Evolutionary conservation across 2,329 filamentous ascomycete species (phyloP), one percentile per base, ranked within the genome.

Genomic region (Nothophaeocryptopus gaeumannii): DNA sequence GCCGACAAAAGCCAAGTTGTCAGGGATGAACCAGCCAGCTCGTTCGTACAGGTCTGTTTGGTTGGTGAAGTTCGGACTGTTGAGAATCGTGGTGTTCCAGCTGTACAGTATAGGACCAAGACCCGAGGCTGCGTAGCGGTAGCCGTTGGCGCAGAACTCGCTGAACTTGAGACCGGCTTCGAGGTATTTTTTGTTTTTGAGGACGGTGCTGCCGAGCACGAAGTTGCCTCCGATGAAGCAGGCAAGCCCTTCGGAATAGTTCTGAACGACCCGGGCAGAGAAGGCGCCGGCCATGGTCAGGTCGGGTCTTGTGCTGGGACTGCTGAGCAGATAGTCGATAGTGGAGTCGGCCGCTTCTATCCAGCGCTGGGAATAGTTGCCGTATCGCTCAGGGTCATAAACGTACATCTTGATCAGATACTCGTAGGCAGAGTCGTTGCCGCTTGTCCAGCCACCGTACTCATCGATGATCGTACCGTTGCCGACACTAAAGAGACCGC

Each of bases 401-500:
- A 92, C 70, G 62, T 84, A 95, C 87, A 93, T 92, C 74, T 95
- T 95, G 68, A 95, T 85, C 30, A 95, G 79, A 63, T 95, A 95
- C 70, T 95, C 89, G 71, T 95, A 95, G 71, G 85, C 95, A 37
- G 83, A 88, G 67, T 95, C 89, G 29, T 79, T 80, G 5, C 86
- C 85, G 43, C 85, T 88, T 34, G 81, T 79, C 89, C 89, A 95
- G 38, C 87, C 86, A 44, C 90, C 89, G 1, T 58, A 63, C 16
- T 78, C 78, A 63, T 92, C 81, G 11, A 79, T 58, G 59, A 95
- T 92, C 7, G 74, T 61, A 14, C 89, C 89, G 3, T 79, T 82
- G 1, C 72, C 64, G 53, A 89, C 77, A 58, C 82, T 75, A 34
- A 95, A 78, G 40, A 79, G 72, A 26, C 78, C 83, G 5, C 89